These are phyloP conservation scores for Ascoidea asiatica DNA, from an alignment of 805 yeast genomes.

Conservation along the genomic window DNA sequence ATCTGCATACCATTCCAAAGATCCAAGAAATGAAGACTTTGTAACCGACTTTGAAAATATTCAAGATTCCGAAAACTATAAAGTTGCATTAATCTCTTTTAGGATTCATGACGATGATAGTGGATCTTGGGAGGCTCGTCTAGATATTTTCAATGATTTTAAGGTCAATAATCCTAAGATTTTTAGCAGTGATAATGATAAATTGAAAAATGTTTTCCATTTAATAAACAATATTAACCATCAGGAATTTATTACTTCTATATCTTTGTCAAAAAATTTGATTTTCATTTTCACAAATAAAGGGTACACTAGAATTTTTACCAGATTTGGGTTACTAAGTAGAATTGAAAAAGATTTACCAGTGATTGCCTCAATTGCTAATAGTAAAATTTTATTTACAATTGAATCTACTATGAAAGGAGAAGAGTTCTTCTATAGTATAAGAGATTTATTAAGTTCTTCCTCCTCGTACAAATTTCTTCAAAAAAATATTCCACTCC, in stretches of 20 bases:
- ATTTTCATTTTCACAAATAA: constrained; percentile 59
- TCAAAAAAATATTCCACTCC: constrained; percentile 23
- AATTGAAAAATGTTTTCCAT: constrained; percentile 12
- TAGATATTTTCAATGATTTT: constrained; percentile 27
- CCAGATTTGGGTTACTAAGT: constrained; percentile 60
- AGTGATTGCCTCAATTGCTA: constrained; percentile 58
- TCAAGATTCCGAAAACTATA: constrained; percentile 3
- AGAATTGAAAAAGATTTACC: constrained; percentile 60
- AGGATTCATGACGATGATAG: constrained; percentile 54
- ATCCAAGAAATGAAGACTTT: background rate
- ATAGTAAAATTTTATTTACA: constrained; percentile 38
- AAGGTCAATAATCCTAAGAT: constrained; percentile 2
- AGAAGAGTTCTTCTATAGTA: constrained; percentile 27
- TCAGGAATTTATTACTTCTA: constrained; percentile 47
- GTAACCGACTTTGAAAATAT: constrained; percentile 17
- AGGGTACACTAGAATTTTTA: constrained; percentile 65
- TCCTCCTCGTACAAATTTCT: constrained; percentile 26
- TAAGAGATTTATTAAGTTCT: constrained; percentile 27
- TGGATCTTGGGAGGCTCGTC: constrained; percentile 58
- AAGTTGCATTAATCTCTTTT: constrained; percentile 37
- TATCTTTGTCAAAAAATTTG: constrained; percentile 50
- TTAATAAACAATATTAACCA: constrained; percentile 12
- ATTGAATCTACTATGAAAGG: constrained; percentile 25
- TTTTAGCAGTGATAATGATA: background rate
- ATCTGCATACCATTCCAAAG: constrained; percentile 23